A percentile compares a stretch with the other conserved stretches of the same genome.
Conservation (phyloP, 2,329 filamentous ascomycete genomes). For the Cladosporium halotolerans region DNA sequence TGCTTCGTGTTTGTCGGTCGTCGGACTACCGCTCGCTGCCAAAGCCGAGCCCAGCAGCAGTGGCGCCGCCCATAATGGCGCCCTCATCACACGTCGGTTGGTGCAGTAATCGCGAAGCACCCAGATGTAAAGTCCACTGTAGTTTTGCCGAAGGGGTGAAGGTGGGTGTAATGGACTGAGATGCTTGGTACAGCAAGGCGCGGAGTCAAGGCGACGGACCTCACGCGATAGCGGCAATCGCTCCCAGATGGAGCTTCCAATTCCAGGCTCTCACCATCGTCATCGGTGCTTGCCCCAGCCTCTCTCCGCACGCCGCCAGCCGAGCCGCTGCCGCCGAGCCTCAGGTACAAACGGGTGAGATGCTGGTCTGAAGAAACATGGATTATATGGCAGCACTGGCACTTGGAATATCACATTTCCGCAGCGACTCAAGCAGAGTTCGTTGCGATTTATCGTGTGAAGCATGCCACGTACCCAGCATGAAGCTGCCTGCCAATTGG, state of each 20-base stretch:
- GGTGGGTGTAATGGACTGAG: neutral
- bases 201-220: neutral
- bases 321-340: constrained; percentile 4
- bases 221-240: constrained; percentile 8
- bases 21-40: constrained; percentile 4
- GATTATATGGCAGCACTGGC: too few relatives aligned
- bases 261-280: constrained; percentile 2
- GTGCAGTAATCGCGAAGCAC: too few relatives aligned
- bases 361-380: too few relatives aligned
- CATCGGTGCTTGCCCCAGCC: constrained; percentile 7
- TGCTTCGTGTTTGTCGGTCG: constrained; percentile 63
- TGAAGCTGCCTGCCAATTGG: too few relatives aligned
- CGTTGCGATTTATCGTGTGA: too few relatives aligned
- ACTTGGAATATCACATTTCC: too few relatives aligned
- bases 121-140: too few relatives aligned
- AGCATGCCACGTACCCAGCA: too few relatives aligned
- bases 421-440: too few relatives aligned
- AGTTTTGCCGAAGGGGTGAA: too few relatives aligned
- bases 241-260: neutral
- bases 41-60: constrained; percentile 8
- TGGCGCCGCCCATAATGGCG: constrained; percentile 8
- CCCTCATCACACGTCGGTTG: constrained; percentile 3
- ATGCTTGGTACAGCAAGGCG: neutral
- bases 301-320: neutral
- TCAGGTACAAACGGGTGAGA: neutral